Percentiles rank a stretch among this genome's conserved stretches.
Conservation (phyloP, 352 stramenopile genomes). For the Aphanomyces astaci region DNA sequence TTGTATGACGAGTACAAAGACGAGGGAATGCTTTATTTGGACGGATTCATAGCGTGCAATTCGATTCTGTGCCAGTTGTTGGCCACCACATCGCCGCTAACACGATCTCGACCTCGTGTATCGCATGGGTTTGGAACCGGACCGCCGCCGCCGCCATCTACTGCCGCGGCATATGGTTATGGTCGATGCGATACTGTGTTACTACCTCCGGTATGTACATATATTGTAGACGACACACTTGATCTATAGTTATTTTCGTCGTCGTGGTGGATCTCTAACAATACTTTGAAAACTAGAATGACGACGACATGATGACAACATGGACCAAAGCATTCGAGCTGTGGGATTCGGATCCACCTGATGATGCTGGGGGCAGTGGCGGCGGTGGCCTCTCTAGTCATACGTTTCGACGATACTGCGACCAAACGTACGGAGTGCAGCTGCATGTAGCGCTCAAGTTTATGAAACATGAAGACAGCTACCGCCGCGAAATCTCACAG, state of each 20-base stretch:
- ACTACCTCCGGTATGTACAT: background rate
- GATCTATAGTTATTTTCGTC: no score
- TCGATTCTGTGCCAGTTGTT: background rate
- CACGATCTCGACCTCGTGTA: no score
- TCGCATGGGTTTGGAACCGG: no score
- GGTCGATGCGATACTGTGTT: background rate
- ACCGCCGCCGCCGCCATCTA: background rate
- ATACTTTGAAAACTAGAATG: no score
- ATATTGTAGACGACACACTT: background rate
- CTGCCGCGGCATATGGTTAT: background rate
- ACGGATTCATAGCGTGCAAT: background rate
- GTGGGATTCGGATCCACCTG: slow-evolving; percentile 7
- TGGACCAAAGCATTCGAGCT: background rate
- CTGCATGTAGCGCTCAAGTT: background rate
- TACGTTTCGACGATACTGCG: background rate
- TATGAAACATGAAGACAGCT: background rate
- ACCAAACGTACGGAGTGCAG: background rate
- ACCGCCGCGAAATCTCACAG: background rate
- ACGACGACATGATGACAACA: no score
- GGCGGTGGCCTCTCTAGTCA: background rate
- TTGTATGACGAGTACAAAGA: background rate
- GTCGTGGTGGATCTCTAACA: no score
- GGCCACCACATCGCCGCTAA: no score
- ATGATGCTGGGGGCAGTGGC: no score
- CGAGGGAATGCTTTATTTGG: background rate